Evolutionary conservation across 805 yeast species (phyloP), one percentile per base, ranked within the genome.

Genomic region (Komagataella kurtzmanii): DNA sequence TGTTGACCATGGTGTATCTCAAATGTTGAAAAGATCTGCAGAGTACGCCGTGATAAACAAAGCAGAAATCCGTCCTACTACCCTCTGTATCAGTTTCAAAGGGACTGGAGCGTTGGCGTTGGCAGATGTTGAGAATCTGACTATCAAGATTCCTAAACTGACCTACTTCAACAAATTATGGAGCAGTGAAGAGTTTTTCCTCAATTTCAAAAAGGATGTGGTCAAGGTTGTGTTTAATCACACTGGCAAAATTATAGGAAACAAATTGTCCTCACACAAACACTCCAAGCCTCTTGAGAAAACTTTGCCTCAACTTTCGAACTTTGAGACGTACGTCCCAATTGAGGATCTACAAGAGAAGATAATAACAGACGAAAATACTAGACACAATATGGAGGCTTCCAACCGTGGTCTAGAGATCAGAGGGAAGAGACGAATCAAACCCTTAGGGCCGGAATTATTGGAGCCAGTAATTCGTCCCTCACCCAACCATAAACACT

Each of bases 211-310:
- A 61, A 83, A 79, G 59, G 81, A 80, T 45, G 59, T 83, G n/a
- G 65, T 81, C 45, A 80, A 75, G 60, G 70, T 81, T 1, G 64
- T 84, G 17, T 57, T 84, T 51, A 71, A 71, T 47, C 88, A 85
- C 58, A 75, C 90, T 0, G 97, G 96, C 2, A 80, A 82, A 53
- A 77, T 91, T 50, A 62, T 90, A 43, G 81, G 85, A n/a, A 88
- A 88, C 61, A 88, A 87, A 63, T 65, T 90, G 40, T 10, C 40
- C 3, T 10, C 40, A 8, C 40, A 30, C 3, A 30, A 30, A 30
- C 40, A 30, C 40, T 10, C 40, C 40, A 30, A 30, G 40, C 40
- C n/a, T 30, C 40, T 30, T 8, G 40, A 30, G n/a, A 30, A 30
- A 2, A 10, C 40, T 30, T 14, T 30, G 5, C 40, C 40, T 4